Evolutionary conservation across 257 asterid species (phyloP).

Genomic region (Scutellaria barbata): DNA sequence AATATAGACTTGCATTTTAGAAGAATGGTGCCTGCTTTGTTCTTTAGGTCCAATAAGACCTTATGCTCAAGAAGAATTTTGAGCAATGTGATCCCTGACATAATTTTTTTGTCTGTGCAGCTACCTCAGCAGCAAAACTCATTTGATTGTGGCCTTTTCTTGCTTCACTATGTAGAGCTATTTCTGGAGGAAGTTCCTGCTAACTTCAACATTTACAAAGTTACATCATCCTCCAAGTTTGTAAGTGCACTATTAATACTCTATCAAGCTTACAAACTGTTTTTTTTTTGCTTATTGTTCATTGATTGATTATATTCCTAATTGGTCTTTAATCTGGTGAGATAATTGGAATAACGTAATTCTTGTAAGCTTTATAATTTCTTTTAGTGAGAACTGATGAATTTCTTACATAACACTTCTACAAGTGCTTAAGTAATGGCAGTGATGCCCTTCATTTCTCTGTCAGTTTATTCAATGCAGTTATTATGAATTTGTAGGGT

Average conservation of each 20-base stretch:
- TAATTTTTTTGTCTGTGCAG: conserved; percentile 50
- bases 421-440: neutral
- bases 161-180: conserved; percentile 90
- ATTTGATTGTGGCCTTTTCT: conserved; percentile 92
- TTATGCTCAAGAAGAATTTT: conserved; percentile 14
- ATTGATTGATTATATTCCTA: neutral
- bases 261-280: conserved; percentile 22
- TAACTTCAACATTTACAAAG: conserved; percentile 66
- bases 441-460: neutral
- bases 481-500: neutral
- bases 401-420: neutral
- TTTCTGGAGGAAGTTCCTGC: conserved; percentile 82
- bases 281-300: conserved; percentile 6
- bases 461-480: neutral
- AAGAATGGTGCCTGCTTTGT: conserved; percentile 4
- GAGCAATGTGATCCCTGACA: conserved; percentile 36
- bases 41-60: neutral
- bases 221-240: conserved; percentile 62
- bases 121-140: conserved; percentile 92
- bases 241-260: conserved; percentile 56
- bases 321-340: conserved; percentile 3
- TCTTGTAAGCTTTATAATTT: neutral
- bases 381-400: neutral
- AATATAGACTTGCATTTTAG: conserved; percentile 3
- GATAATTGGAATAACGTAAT: neutral